phyloP scores from a whole-genome alignment of 371 early-diverging fungal species.

The Mucor indicus region DNA sequence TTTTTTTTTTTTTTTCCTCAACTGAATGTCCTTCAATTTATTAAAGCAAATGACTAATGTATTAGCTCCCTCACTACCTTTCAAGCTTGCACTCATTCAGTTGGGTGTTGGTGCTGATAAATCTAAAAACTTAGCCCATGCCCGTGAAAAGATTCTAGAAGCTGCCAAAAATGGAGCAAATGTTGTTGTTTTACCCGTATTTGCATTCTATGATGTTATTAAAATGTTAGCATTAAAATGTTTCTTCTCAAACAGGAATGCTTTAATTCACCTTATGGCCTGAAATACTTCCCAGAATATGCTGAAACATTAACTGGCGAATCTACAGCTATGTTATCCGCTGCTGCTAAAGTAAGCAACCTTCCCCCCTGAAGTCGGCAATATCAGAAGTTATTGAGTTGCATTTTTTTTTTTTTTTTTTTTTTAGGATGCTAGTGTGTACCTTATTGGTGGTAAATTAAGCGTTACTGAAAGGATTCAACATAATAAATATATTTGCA shows the following conservation, averaged over 20 bases:
- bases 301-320: conserved; percentile 66
- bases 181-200: conserved; percentile 89
- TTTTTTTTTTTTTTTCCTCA: background rate
- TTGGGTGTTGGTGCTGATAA: conserved; percentile 73
- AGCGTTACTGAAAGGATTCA: no score
- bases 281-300: conserved; percentile 78
- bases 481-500: no score
- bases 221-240: background rate
- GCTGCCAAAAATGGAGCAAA: conserved; percentile 82
- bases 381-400: background rate
- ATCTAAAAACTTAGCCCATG: conserved; percentile 72
- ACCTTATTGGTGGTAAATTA: conserved; percentile 70
- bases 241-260: conserved; percentile 70
- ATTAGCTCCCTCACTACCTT: conserved; percentile 32
- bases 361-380: background rate
- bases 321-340: conserved; percentile 64
- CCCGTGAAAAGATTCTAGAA: conserved; percentile 73
- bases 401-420: background rate
- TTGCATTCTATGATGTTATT: no score
- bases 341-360: conserved; percentile 70
- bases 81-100: conserved; percentile 79
- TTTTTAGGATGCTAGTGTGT: conserved; percentile 68
- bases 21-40: background rate
- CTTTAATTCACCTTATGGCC: conserved; percentile 96
- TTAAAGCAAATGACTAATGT: conserved; percentile 11